Percentiles rank a stretch among this genome's conserved stretches.
Evolutionary conservation across 257 asterid genomes (phyloP).

Genomic region (Solanum ahanhuiri): DNA sequence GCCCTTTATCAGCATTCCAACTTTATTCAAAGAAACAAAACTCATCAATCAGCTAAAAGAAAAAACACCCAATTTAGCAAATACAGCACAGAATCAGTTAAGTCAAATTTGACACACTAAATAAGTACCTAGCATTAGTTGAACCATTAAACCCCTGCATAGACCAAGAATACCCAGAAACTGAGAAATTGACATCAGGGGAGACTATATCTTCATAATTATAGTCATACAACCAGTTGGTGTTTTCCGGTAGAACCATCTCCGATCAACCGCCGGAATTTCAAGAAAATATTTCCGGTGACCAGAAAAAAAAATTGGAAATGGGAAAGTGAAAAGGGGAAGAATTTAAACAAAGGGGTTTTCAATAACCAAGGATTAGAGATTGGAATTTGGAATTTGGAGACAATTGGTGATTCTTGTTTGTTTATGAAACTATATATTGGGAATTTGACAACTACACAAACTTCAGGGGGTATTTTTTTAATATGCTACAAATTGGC

Average conservation of each 20-base stretch:
- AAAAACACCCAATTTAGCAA: background rate
- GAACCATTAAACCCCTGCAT: constrained; percentile 51
- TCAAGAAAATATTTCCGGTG: background rate
- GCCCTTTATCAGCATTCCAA: background rate
- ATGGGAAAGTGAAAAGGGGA: background rate
- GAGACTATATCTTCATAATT: constrained; percentile 58
- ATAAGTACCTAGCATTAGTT: constrained; percentile 36
- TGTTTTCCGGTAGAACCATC: constrained; percentile 74
- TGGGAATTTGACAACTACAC: background rate
- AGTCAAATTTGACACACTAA: background rate
- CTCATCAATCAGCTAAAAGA: background rate
- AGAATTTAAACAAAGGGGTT: background rate
- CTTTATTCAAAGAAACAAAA: background rate
- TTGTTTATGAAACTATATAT: background rate
- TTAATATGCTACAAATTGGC: background rate
- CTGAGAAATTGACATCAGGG: constrained; percentile 40
- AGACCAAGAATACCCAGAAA: constrained; percentile 65
- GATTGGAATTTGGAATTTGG: background rate
- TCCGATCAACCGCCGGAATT: background rate
- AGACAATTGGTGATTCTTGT: background rate
- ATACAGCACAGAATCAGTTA: background rate
- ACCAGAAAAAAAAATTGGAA: background rate
- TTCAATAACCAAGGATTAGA: background rate
- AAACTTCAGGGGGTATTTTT: background rate
- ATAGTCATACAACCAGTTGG: constrained; percentile 81